Evolutionary conservation across 257 asterid species (phyloP).

Genomic region (Anisodus tanguticus): DNA sequence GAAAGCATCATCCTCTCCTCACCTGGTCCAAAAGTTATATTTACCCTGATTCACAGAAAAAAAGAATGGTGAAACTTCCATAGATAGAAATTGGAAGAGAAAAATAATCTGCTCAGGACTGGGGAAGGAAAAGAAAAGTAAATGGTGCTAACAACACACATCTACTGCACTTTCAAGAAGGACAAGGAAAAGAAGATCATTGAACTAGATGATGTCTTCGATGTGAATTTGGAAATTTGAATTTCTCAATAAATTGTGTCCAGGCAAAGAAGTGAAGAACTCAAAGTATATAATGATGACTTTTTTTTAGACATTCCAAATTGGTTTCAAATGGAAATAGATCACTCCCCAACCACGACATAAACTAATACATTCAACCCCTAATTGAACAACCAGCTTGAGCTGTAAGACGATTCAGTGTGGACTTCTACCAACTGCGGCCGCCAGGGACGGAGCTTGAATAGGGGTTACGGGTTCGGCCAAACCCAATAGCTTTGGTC

Average conservation of each 20-base stretch:
- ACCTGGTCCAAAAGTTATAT: slow-evolving; percentile 61
- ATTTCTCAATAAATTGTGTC: neutral
- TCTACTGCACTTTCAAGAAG: neutral
- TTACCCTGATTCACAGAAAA: slow-evolving; percentile 46
- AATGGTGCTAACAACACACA: neutral
- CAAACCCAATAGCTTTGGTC: no score
- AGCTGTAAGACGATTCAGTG: neutral
- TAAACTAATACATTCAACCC: neutral
- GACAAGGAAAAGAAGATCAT: neutral
- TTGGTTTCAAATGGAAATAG: neutral
- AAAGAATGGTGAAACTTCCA: slow-evolving; percentile 4
- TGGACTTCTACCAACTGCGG: neutral
- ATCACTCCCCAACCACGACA: neutral
- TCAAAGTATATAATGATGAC: no score
- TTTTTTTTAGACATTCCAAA: no score
- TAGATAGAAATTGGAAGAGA: neutral
- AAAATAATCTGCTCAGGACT: neutral
- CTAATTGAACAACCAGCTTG: neutral
- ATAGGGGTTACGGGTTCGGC: no score
- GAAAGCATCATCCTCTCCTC: slow-evolving; percentile 86
- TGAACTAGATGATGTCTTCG: neutral
- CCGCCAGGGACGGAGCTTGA: neutral
- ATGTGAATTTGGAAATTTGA: neutral
- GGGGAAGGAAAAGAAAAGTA: neutral
- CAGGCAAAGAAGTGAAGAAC: no score